These are phyloP conservation scores for Dioscorea alata DNA, from an alignment of 106 monocot species.

Conservation along the genomic window DNA sequence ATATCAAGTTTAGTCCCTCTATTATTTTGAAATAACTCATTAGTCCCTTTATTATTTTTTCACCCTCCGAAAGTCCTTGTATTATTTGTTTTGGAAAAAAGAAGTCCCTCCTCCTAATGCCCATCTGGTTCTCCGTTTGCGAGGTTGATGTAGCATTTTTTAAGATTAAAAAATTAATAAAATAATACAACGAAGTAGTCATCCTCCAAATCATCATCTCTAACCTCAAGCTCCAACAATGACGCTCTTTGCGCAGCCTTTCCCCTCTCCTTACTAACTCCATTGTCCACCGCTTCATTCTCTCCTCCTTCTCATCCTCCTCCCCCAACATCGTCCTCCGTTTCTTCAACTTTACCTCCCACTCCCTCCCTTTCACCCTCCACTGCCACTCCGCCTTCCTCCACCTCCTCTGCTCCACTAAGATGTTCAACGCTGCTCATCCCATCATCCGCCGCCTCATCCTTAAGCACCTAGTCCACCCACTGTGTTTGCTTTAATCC, in stretches of 20 bases:
- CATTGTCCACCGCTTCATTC: conserved; percentile 11
- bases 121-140: too few species aligned
- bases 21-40: too few species aligned
- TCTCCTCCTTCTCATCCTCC: conserved; percentile 2
- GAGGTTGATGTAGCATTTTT: too few species aligned
- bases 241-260: conserved; percentile 17
- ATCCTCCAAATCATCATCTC: conserved; percentile 14
- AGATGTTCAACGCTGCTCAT: conserved; percentile 26
- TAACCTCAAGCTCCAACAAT: conserved; percentile 20
- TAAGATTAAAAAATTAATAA: too few species aligned
- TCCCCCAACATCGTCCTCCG: conserved; percentile 17
- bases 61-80: too few species aligned
- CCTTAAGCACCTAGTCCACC: neutral
- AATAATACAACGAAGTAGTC: conserved; percentile 11
- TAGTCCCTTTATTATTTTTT: too few species aligned
- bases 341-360: conserved; percentile 17
- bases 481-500: conserved; percentile 4
- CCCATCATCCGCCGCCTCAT: conserved; percentile 15
- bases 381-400: conserved; percentile 14
- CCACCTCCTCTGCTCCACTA: conserved; percentile 11
- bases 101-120: too few species aligned
- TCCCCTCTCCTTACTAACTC: conserved; percentile 12
- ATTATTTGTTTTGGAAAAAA: too few species aligned
- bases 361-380: conserved; percentile 1
- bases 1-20: too few species aligned